Base-by-base conservation (phyloP, 1,284 basidiomycete species). In the Apiotrichum domesticum region DNA sequence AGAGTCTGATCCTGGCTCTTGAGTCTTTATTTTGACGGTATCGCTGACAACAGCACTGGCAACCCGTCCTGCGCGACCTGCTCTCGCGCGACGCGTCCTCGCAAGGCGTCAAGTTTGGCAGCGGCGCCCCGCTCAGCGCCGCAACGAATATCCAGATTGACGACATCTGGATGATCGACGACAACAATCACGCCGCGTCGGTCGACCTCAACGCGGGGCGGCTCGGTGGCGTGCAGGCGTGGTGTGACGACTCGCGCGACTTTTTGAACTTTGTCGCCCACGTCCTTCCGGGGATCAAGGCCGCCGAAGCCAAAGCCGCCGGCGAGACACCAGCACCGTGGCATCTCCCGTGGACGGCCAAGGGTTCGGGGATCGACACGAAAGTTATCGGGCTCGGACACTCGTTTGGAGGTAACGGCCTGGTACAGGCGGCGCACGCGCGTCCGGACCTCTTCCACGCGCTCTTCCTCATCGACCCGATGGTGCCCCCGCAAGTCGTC, bases 151-250 rank as follows among this genome's bases (percentile, higher is more conserved):
- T 58, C 8, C 37, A 51, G 40, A 72, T 93, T 13, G 84, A 87
- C 64, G 89, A 93, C 67, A 80, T 91, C 15, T 92, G 88, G 88
- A 73, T 82, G 2, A 83, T 88, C 76, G 90, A 93, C 64, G 81
- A 85, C 40, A 80, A 84, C 3, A 84, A 88, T 60, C 87, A 90
- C 55, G 90, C 87, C 0, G 87, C 90, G 55, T 81, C 86, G 11
- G 84, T 80, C 0, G 72, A 87, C 32, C 59, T 91, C 54, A 93
- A 92, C 62, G 77, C 75, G 0, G 73, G 77, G 0, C 75, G 75
- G 29, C 74, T 87, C 2, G 81, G 81, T 3, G 54, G 61, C 3
- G 63, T 68, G 4, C 64, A 68, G 48, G 58, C 57, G 21, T 74
- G 72, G 72, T 44, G 51, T 42, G 80, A 82, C 34, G 6, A 60